These are phyloP conservation scores for Leccinellum albellum DNA, from an alignment of 768 basidiomycete species.

Conservation along the genomic window DNA sequence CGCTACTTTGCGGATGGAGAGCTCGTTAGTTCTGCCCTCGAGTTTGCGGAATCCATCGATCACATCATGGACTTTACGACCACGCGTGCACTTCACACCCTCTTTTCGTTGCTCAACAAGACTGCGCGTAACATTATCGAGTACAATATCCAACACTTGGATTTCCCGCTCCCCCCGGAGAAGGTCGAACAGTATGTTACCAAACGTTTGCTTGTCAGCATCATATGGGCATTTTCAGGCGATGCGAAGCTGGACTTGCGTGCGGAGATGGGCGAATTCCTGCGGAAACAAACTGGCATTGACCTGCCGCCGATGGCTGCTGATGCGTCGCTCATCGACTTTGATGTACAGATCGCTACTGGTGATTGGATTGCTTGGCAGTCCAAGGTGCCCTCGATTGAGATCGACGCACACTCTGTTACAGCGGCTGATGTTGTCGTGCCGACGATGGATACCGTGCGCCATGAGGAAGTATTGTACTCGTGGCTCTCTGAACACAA, in stretches of 20 bases:
- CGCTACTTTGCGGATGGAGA: conserved; percentile 81
- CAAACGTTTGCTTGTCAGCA: conserved; percentile 83
- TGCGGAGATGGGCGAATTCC: conserved; percentile 83
- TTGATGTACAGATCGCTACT: conserved; percentile 81
- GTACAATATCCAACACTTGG: conserved; percentile 91
- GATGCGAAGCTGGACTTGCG: conserved; percentile 91
- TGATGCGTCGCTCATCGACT: conserved; percentile 89
- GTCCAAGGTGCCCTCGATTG: conserved; percentile 86
- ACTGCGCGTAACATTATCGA: conserved; percentile 90
- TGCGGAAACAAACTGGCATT: conserved; percentile 81
- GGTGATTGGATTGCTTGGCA: conserved; percentile 95
- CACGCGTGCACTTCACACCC: conserved; percentile 88
- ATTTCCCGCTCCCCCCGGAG: conserved; percentile 86
- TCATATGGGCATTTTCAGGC: conserved; percentile 98
- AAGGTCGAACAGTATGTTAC: conserved; percentile 87
- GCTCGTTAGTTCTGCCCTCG: conserved; percentile 74
- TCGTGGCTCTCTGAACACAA: conserved; percentile 99
- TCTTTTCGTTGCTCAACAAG: conserved; percentile 97
- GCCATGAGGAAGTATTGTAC: conserved; percentile 97
- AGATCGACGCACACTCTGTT: conserved; percentile 95
- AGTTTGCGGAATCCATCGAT: conserved; percentile 78
- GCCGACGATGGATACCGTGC: conserved; percentile 96
- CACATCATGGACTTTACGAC: conserved; percentile 99
- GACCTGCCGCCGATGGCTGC: conserved; percentile 76
- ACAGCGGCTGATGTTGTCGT: conserved; percentile 96